Evolutionary conservation across 1,139 yeast genomes (phyloP).

Genomic region (Entelexis paramagnoliae): DNA sequence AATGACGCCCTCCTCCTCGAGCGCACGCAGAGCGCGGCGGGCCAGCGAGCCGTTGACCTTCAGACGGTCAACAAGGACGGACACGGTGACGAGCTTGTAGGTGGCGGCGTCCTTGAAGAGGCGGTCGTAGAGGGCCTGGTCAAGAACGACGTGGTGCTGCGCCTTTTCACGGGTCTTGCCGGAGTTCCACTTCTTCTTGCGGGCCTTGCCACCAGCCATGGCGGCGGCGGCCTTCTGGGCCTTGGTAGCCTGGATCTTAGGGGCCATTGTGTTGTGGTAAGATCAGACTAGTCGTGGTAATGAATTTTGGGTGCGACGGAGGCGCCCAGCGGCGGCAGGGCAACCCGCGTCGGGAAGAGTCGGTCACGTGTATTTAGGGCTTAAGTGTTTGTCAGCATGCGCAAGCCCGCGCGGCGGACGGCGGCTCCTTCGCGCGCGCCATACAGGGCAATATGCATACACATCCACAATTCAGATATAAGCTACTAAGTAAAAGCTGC

Average conservation of each 20-base stretch:
- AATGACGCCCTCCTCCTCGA: constrained; percentile 91
- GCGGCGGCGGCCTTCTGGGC: constrained; percentile 99
- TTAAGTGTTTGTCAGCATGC: not conserved
- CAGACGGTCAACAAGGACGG: constrained; percentile 97
- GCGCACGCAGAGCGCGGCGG: constrained; percentile 93
- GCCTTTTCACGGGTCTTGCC: constrained; percentile 99
- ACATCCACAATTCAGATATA: too few relatives aligned
- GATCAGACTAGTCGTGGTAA: constrained; percentile 7
- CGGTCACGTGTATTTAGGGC: constrained; percentile 21
- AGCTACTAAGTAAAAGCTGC: too few relatives aligned
- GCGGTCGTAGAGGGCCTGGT: constrained; percentile 98
- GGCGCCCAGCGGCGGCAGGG: constrained; percentile 10
- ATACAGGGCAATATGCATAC: too few relatives aligned
- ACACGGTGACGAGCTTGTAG: constrained; percentile 95
- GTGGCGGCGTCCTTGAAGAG: constrained; percentile 98
- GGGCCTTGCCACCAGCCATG: constrained; percentile 99
- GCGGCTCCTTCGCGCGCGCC: too few relatives aligned
- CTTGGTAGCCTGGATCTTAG: constrained; percentile 98
- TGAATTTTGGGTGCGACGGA: constrained; percentile 15
- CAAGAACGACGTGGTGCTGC: constrained; percentile 93
- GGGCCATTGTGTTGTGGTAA: constrained; percentile 62
- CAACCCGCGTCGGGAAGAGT: constrained; percentile 11
- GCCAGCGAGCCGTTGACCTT: constrained; percentile 99
- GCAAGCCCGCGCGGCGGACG: not conserved
- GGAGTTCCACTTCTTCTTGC: constrained; percentile 99